These are phyloP conservation scores for Durio zibethinus DNA, from an alignment of 345 rosid species.

Conservation along the genomic window DNA sequence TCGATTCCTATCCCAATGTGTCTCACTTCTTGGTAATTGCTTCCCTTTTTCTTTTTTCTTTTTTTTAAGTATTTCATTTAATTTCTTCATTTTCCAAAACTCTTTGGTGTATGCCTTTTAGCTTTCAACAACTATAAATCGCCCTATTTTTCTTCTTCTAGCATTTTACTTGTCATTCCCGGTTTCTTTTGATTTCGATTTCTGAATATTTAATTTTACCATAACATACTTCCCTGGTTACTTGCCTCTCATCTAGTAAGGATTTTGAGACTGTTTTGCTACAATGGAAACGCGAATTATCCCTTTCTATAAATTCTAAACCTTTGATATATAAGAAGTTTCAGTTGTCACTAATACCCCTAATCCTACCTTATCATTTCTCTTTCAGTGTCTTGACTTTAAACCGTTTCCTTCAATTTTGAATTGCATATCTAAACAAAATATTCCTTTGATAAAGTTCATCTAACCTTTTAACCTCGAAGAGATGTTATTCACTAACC, in stretches of 20 bases:
- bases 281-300: background rate
- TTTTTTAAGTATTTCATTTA: background rate
- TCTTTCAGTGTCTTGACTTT: background rate
- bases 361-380: background rate
- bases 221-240: background rate
- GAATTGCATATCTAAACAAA: background rate
- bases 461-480: background rate
- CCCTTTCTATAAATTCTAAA: background rate
- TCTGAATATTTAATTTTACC: background rate
- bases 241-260: background rate
- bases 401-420: background rate
- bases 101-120: conserved; percentile 16
- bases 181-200: background rate
- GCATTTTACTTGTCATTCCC: background rate
- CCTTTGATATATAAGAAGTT: background rate
- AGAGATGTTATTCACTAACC: background rate
- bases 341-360: background rate
- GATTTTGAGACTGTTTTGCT: background rate
- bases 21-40: conserved; percentile 1
- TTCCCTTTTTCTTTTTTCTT: background rate
- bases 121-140: background rate
- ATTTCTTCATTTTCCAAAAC: conserved; percentile 45
- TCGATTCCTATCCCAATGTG: background rate
- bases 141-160: background rate
- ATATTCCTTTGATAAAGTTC: background rate